Evolutionary conservation across 768 basidiomycete species (phyloP).

Genomic region (Cystobasidium onofrii): DNA sequence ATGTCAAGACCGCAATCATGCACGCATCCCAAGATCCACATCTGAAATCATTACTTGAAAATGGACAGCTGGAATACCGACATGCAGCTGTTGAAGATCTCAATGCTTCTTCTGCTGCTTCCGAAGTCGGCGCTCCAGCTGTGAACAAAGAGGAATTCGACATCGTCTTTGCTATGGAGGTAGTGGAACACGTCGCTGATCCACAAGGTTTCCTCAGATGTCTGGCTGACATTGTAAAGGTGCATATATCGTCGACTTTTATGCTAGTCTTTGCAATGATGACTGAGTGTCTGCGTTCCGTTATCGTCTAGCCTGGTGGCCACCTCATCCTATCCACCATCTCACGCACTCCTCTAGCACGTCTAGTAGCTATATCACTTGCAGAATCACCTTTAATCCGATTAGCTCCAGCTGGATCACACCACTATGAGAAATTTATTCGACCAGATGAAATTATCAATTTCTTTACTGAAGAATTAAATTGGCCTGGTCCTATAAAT

Average conservation of each 20-base stretch:
- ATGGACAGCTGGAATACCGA: slow-evolving; percentile 55
- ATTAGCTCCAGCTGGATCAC: slow-evolving; percentile 76
- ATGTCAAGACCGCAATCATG: slow-evolving; percentile 71
- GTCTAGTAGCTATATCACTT: slow-evolving; percentile 61
- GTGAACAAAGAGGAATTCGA: slow-evolving; percentile 55
- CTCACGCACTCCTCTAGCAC: slow-evolving; percentile 70
- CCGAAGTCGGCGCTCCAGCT: not conserved
- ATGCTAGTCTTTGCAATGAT: not conserved
- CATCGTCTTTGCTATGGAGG: slow-evolving; percentile 94
- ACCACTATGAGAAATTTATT: slow-evolving; percentile 82
- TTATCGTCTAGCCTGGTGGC: slow-evolving; percentile 67
- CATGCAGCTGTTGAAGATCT: slow-evolving; percentile 69
- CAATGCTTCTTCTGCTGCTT: slow-evolving; percentile 42
- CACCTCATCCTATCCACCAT: slow-evolving; percentile 93
- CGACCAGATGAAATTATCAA: slow-evolving; percentile 73
- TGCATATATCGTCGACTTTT: slow-evolving; percentile 41
- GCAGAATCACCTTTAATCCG: slow-evolving; percentile 69
- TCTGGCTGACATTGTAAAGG: slow-evolving; percentile 79
- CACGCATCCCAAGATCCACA: slow-evolving; percentile 72
- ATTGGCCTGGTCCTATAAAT: not conserved
- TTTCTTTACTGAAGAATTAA: slow-evolving; percentile 54
- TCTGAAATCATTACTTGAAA: slow-evolving; percentile 46
- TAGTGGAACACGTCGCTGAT: slow-evolving; percentile 92
- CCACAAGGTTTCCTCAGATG: slow-evolving; percentile 72
- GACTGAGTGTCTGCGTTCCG: not conserved